phyloP scores from a whole-genome alignment of 2,329 filamentous ascomycete genomes.

The Botrytis paeoniae region DNA sequence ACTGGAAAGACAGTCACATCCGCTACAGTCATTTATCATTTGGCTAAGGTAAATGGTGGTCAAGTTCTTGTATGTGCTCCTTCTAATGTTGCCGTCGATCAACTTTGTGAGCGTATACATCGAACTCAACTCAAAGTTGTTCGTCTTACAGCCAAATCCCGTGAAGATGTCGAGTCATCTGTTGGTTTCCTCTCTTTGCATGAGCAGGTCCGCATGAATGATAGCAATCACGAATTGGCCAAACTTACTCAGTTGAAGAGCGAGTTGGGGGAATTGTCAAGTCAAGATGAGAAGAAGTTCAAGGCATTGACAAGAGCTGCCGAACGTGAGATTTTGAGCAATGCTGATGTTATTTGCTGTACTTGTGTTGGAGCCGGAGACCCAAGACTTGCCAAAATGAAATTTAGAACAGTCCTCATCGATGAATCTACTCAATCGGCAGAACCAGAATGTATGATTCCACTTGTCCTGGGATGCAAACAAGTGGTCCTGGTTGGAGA shows the following conservation, averaged over 20 bases:
- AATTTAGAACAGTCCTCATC: conserved; percentile 96
- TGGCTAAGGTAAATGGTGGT: conserved; percentile 90
- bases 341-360: conserved; percentile 97
- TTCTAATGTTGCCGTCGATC: conserved; percentile 97
- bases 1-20: conserved; percentile 99
- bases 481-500: conserved; percentile 98
- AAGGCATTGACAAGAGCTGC: conserved; percentile 92
- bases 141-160: conserved; percentile 95
- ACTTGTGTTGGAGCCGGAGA: conserved; percentile 97
- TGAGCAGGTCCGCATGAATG: conserved; percentile 95
- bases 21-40: conserved; percentile 96
- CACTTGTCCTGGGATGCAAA: conserved; percentile 93
- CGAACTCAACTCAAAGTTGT: conserved; percentile 93
- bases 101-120: conserved; percentile 96
- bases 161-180: conserved; percentile 97
- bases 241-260: conserved; percentile 92
- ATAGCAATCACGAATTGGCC: conserved; percentile 88
- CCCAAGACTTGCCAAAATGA: conserved; percentile 91
- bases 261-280: conserved; percentile 86
- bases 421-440: conserved; percentile 98
- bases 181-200: conserved; percentile 94
- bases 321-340: conserved; percentile 90
- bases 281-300: conserved; percentile 97
- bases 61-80: conserved; percentile 96
- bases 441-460: conserved; percentile 98